Conservation (phyloP, 2,329 filamentous ascomycete genomes). For the Microascus cirrosus region DNA sequence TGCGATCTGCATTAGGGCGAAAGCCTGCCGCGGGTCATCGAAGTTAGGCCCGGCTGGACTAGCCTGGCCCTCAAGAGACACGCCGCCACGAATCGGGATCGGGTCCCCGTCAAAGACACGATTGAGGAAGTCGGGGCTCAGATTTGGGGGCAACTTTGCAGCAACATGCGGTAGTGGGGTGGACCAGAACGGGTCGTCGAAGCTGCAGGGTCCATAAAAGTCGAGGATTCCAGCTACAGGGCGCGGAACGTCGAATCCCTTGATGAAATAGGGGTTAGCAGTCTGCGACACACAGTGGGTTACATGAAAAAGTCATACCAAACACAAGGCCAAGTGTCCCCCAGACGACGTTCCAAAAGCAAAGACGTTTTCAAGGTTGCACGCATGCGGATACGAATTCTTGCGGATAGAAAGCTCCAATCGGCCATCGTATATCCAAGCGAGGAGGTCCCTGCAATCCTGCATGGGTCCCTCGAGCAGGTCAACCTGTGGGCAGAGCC, state of each 20-base stretch:
- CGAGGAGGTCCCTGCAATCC: slow-evolving; percentile 21
- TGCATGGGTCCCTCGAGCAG: slow-evolving; percentile 18
- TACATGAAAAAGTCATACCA: slow-evolving; percentile 15
- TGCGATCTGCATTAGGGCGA: not conserved
- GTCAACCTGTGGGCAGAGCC: slow-evolving; percentile 19
- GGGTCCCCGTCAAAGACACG: not conserved
- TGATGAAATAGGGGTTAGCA: not conserved
- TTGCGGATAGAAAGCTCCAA: slow-evolving; percentile 9
- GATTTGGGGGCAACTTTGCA: slow-evolving; percentile 10
- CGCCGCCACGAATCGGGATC: not conserved
- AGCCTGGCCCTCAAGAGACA: not conserved
- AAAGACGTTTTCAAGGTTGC: slow-evolving; percentile 19
- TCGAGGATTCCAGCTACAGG: slow-evolving; percentile 24
- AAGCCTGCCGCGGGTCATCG: not conserved
- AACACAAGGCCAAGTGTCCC: slow-evolving; percentile 19
- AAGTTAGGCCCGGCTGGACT: not conserved
- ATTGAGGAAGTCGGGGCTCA: not conserved
- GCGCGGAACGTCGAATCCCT: slow-evolving; percentile 24
- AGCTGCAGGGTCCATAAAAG: slow-evolving; percentile 28
- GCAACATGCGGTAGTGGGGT: slow-evolving; percentile 18
- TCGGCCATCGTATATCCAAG: slow-evolving; percentile 19
- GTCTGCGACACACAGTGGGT: too few species aligned
- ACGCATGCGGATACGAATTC: slow-evolving; percentile 4
- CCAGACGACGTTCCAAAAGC: slow-evolving; percentile 24
- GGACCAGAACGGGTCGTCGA: slow-evolving; percentile 24